These are phyloP conservation scores for Ascodesmis nigricans DNA, from an alignment of 495 filamentous ascomycete species.

Conservation along the genomic window DNA sequence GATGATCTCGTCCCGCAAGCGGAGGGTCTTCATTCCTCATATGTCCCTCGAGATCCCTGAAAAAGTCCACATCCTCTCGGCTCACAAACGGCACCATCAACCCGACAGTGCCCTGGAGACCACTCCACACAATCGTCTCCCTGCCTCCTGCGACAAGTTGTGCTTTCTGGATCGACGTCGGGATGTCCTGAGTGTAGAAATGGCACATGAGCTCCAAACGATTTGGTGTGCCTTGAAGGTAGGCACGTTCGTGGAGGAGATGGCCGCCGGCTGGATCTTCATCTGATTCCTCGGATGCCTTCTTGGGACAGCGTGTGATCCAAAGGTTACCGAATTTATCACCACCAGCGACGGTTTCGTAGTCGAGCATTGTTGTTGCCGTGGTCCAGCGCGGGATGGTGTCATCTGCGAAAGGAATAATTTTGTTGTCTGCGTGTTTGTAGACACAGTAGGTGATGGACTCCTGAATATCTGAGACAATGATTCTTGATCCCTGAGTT, in stretches of 20 bases:
- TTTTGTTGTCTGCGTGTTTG: constrained; percentile 70
- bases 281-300: constrained; percentile 69
- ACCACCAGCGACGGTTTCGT: constrained; percentile 84
- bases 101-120: constrained; percentile 81
- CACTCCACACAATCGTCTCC: constrained; percentile 80
- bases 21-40: constrained; percentile 66
- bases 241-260: constrained; percentile 65
- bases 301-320: constrained; percentile 70
- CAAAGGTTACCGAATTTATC: constrained; percentile 97
- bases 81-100: constrained; percentile 74
- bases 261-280: constrained; percentile 82
- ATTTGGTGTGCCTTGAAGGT: constrained; percentile 73
- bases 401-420: constrained; percentile 87
- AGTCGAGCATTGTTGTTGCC: constrained; percentile 79
- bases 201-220: constrained; percentile 66
- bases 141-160: constrained; percentile 77
- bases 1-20: constrained; percentile 73
- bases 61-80: constrained; percentile 90
- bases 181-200: constrained; percentile 78
- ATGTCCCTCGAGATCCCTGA: constrained; percentile 76
- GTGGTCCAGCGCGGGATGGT: constrained; percentile 73
- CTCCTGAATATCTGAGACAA: constrained; percentile 80
- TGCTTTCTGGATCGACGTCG: constrained; percentile 72
- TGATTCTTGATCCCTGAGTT: constrained; percentile 76
- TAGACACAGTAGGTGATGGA: constrained; percentile 80